A percentile compares a stretch with the other conserved stretches of the same genome.
These are phyloP conservation scores for Jackrogersella minutella DNA, from an alignment of 495 filamentous ascomycete genomes.

Conservation along the genomic window DNA sequence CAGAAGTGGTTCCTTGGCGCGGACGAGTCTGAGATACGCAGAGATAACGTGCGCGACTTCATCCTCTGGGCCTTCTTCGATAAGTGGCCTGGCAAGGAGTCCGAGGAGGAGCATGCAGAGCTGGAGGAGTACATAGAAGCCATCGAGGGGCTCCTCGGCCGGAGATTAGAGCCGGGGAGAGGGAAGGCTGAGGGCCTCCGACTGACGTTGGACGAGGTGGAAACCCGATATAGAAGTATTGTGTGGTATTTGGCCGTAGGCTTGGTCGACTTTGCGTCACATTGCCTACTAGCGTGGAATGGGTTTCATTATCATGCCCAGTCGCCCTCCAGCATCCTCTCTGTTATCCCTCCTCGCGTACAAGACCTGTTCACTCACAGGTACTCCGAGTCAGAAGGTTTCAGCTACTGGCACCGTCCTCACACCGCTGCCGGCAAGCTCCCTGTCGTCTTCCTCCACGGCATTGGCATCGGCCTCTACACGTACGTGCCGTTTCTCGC, in stretches of 20 bases:
- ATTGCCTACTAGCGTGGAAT: constrained; percentile 51
- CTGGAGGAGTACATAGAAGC: constrained; percentile 62
- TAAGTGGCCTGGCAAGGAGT: constrained; percentile 43
- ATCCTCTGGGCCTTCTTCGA: constrained; percentile 71
- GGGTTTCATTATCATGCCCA: constrained; percentile 59
- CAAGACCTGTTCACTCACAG: constrained; percentile 50
- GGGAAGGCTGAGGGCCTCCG: constrained; percentile 63
- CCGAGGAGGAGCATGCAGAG: constrained; percentile 56
- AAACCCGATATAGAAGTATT: constrained; percentile 67
- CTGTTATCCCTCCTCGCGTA: constrained; percentile 65
- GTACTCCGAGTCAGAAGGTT: constrained; percentile 55
- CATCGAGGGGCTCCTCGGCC: constrained; percentile 59
- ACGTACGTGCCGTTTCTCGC: constrained; percentile 66
- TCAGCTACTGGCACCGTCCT: constrained; percentile 71
- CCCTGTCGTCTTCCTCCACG: constrained; percentile 72
- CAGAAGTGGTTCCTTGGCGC: constrained; percentile 70
- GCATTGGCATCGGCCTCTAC: constrained; percentile 74
- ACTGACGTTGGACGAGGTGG: constrained; percentile 69
- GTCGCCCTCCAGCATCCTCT: constrained; percentile 50
- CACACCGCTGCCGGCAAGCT: constrained; percentile 62
- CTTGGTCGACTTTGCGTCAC: constrained; percentile 48
- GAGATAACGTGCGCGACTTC: constrained; percentile 72
- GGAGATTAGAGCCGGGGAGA: constrained; percentile 57
- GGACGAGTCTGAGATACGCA: constrained; percentile 63
- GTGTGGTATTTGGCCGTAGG: constrained; percentile 66